phyloP scores from a whole-genome alignment of 305 asterid species.

The Caryopteris hybrid region DNA sequence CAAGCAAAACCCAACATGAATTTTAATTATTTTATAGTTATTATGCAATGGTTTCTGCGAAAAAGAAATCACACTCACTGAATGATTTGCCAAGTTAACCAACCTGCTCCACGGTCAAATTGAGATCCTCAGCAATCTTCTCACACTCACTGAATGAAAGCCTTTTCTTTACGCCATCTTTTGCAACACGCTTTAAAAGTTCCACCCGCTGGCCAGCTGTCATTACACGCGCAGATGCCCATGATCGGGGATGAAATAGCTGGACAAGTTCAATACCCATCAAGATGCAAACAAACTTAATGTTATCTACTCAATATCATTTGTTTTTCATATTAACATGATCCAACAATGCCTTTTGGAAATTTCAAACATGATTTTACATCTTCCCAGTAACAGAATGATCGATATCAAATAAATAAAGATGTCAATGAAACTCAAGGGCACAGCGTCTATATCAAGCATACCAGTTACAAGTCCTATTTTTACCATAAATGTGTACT shows the following conservation, averaged over 20 bases:
- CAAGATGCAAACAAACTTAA: constrained; percentile 16
- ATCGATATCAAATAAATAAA: constrained; percentile 5
- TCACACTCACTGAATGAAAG: constrained; percentile 69
- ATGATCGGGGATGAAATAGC: constrained; percentile 69
- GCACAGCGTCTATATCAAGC: not conserved
- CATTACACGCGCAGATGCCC: constrained; percentile 73
- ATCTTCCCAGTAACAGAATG: not conserved
- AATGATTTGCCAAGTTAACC: constrained; percentile 27
- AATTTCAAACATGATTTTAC: constrained; percentile 4
- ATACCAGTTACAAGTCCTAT: constrained; percentile 4
- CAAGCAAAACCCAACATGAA: not conserved
- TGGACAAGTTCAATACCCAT: constrained; percentile 31
- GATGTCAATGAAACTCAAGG: not conserved
- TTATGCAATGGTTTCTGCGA: constrained; percentile 1
- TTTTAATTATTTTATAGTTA: constrained; percentile 2
- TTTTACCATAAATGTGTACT: not conserved
- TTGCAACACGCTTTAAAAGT: constrained; percentile 57
- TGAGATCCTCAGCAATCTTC: constrained; percentile 77
- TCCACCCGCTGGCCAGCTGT: constrained; percentile 72
- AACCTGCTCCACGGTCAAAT: constrained; percentile 92
- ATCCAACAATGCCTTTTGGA: constrained; percentile 13
- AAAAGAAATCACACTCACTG: not conserved
- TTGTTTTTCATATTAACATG: constrained; percentile 11
- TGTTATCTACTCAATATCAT: not conserved
- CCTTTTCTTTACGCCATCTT: constrained; percentile 50